These are phyloP conservation scores for Tolypocladium sp. DNA, from an alignment of 2,329 filamentous ascomycete genomes.

Conservation along the genomic window DNA sequence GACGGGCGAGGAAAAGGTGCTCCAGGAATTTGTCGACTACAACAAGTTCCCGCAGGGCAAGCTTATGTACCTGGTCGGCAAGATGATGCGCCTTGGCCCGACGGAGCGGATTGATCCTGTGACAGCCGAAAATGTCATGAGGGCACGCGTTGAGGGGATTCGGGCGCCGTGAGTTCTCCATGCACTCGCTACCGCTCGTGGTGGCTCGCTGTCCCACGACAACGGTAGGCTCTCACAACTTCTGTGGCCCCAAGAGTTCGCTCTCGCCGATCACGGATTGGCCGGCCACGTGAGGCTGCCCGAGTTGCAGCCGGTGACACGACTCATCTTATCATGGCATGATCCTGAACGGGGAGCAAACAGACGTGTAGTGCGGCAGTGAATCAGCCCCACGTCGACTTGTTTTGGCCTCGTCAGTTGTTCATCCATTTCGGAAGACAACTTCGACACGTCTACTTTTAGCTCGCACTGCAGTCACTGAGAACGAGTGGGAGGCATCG, in stretches of 20 bases:
- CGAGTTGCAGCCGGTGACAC: neutral
- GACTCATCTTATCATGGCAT: neutral
- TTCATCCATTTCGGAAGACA: too few relatives aligned
- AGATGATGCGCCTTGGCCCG: constrained; percentile 45
- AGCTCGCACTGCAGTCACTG: too few relatives aligned
- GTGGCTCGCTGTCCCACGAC: neutral
- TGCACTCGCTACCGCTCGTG: neutral
- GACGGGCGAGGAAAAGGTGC: constrained; percentile 34
- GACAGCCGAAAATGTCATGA: constrained; percentile 39
- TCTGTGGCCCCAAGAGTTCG: neutral
- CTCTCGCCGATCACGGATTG: neutral
- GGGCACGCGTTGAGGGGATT: constrained; percentile 15
- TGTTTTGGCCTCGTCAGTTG: too few relatives aligned
- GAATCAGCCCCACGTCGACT: too few relatives aligned
- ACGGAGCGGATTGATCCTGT: constrained; percentile 46
- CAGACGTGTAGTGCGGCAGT: too few relatives aligned
- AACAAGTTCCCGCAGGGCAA: constrained; percentile 45
- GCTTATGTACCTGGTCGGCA: constrained; percentile 51
- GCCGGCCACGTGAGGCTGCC: neutral
- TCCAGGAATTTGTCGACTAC: constrained; percentile 34
- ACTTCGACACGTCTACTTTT: too few relatives aligned
- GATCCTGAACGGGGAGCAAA: neutral
- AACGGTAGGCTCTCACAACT: neutral
- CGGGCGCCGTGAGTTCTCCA: neutral
- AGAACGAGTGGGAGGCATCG: too few relatives aligned